Evolutionary conservation across 441 rosid species (phyloP).

Genomic region (Adansonia rubrostipa): DNA sequence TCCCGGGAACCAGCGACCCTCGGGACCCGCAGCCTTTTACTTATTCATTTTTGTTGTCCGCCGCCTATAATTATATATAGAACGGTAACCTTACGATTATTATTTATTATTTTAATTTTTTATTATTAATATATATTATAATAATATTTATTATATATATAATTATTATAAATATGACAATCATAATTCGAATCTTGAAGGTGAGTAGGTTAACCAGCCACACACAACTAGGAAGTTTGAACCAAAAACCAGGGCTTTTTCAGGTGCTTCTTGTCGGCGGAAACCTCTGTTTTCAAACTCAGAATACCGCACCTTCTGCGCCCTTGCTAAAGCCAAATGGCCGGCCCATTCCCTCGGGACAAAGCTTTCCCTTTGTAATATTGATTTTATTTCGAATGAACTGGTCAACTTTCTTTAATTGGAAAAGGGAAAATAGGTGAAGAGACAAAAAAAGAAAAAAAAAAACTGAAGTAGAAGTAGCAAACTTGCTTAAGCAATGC

Average conservation of each 20-base stretch:
- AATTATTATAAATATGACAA: too few relatives aligned
- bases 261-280: neutral
- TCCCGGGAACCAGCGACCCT: neutral
- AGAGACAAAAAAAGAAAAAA: neutral
- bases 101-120: too few relatives aligned
- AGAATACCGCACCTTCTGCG: too few relatives aligned
- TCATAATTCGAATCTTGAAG: too few relatives aligned
- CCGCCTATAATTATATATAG: slow-evolving; percentile 15
- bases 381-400: neutral
- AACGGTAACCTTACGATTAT: too few relatives aligned
- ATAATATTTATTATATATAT: too few relatives aligned
- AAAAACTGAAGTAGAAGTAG: neutral
- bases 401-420: slow-evolving; percentile 7
- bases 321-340: too few relatives aligned
- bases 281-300: neutral
- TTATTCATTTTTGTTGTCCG: neutral
- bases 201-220: neutral
- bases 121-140: too few relatives aligned
- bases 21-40: neutral
- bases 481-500: slow-evolving; percentile 16
- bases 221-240: neutral
- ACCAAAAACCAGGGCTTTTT: neutral
- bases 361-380: neutral
- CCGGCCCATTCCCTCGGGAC: neutral
- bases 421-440: neutral